Evolutionary conservation across 2,329 filamentous ascomycete genomes (phyloP).

Genomic region (Exutisphaerella laricina): DNA sequence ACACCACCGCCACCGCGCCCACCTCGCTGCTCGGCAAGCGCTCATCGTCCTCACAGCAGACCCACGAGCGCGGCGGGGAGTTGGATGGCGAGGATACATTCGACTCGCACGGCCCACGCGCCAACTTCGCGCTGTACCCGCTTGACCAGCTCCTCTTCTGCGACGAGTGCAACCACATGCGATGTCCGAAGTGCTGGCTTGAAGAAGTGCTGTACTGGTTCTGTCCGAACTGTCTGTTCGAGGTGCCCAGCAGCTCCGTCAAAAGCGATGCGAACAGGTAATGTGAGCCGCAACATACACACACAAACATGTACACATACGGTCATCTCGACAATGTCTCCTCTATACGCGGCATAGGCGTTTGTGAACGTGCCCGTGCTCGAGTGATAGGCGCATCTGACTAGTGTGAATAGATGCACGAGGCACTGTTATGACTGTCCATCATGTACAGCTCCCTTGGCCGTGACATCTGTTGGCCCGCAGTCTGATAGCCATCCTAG

Average conservation of each 20-base stretch:
- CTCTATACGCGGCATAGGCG: no score
- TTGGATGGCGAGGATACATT: conserved; percentile 70
- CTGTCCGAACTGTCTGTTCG: conserved; percentile 91
- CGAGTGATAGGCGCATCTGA: conserved; percentile 14
- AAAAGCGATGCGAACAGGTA: conserved; percentile 92
- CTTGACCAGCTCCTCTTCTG: conserved; percentile 93
- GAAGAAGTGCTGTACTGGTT: conserved; percentile 96
- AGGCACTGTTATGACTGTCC: conserved; percentile 96
- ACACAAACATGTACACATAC: not conserved
- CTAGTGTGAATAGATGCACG: conserved; percentile 49
- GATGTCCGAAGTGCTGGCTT: conserved; percentile 82
- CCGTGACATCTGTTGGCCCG: not conserved
- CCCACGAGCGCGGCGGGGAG: conserved; percentile 19
- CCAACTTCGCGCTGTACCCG: conserved; percentile 88
- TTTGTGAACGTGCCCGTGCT: no score
- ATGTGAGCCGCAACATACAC: conserved; percentile 22
- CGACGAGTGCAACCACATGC: conserved; percentile 94
- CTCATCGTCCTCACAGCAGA: conserved; percentile 27
- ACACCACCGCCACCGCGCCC: conserved; percentile 38
- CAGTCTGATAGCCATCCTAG: conserved; percentile 25
- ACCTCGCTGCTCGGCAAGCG: conserved; percentile 33
- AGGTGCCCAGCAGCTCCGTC: conserved; percentile 87
- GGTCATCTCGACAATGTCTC: no score
- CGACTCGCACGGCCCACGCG: conserved; percentile 75
- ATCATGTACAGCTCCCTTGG: conserved; percentile 60